Evolutionary conservation across 345 rosid genomes (phyloP), one percentile per base, ranked within the genome.

Genomic region (Bruguiera parviflora): DNA sequence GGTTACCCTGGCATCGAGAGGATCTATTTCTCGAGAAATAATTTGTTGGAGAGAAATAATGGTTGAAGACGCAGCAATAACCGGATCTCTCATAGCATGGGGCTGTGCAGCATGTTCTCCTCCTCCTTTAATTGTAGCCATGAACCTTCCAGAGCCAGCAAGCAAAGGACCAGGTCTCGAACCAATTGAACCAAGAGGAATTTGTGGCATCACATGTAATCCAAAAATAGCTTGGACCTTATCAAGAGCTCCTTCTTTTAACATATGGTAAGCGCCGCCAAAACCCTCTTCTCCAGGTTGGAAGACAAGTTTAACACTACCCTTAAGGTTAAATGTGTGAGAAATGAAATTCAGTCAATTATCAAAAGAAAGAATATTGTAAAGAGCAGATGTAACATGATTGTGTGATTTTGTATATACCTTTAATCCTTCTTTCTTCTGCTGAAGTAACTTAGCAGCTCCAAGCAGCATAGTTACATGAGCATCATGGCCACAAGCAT

Each of bases 401-500:
- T 47, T 49, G n/a, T 56, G 6, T 53, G 60, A 63, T 18, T 47
- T 31, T 56, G 32, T 5, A 39, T 22, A 24, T 69, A 86, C 87
- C 87, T 80, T 78, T 9, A 82, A 59, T 39, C 66, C 9, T 29
- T 79, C 63, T 27, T 67, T 73, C 39, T 61, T 78, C 59, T 43
- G 65, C 52, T 72, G 61, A 31, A 83, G 84, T 61, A 83, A 70
- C 74, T 73, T 83, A n/a, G 89, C 87, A 18, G 89, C 89, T 59
- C 82, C 89, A 46, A 85, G 85, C 46, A 79, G 71, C 89, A 83
- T 85, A 24, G 85, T 66, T 6, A 77, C 77, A 66, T 83, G 89
- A 66, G 71, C 87, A 52, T 85, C 89, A 37, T 83, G 89, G 28
- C 87, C 87, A 63, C 89, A 83, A n/a, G 89, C 89, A 65, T 83